Conservation (phyloP, 352 stramenopile genomes). For the Pythium periplocum region DNA sequence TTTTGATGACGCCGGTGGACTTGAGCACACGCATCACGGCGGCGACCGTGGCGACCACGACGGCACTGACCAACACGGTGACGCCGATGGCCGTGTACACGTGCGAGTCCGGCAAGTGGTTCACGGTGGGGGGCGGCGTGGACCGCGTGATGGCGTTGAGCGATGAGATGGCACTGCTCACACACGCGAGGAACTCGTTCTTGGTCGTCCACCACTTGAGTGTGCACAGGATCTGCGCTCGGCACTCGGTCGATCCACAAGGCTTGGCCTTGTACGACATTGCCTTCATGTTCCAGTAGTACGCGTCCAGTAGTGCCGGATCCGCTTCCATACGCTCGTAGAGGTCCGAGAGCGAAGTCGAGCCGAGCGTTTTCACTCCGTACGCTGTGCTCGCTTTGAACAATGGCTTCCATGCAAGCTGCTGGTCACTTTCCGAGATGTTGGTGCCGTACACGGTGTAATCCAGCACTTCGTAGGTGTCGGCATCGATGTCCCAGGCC, state of each 20-base stretch:
- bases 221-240: slow-evolving; percentile 59
- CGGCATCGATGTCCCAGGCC: slow-evolving; percentile 66
- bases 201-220: slow-evolving; percentile 81
- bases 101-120: slow-evolving; percentile 12
- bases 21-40: slow-evolving; percentile 29
- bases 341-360: slow-evolving; percentile 33
- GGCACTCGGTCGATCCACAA: slow-evolving; percentile 41
- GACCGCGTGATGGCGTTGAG: slow-evolving; percentile 15
- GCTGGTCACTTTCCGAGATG: slow-evolving; percentile 32
- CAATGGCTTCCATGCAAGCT: slow-evolving; percentile 43
- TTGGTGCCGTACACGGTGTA: slow-evolving; percentile 77
- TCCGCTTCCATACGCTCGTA: slow-evolving; percentile 45
- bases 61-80: slow-evolving; percentile 35
- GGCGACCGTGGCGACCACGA: slow-evolving; percentile 29
- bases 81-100: slow-evolving; percentile 38
- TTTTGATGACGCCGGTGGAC: slow-evolving; percentile 36
- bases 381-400: slow-evolving; percentile 57
- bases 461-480: slow-evolving; percentile 67
- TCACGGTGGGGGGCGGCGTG: background rate
- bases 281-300: slow-evolving; percentile 86
- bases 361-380: slow-evolving; percentile 43
- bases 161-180: slow-evolving; percentile 24
- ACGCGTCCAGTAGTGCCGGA: slow-evolving; percentile 46
- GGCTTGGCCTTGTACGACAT: slow-evolving; percentile 39
- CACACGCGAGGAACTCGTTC: slow-evolving; percentile 59